These are phyloP conservation scores for Trichopus zeylanicus DNA, from an alignment of 116 monocot genomes.

Conservation along the genomic window DNA sequence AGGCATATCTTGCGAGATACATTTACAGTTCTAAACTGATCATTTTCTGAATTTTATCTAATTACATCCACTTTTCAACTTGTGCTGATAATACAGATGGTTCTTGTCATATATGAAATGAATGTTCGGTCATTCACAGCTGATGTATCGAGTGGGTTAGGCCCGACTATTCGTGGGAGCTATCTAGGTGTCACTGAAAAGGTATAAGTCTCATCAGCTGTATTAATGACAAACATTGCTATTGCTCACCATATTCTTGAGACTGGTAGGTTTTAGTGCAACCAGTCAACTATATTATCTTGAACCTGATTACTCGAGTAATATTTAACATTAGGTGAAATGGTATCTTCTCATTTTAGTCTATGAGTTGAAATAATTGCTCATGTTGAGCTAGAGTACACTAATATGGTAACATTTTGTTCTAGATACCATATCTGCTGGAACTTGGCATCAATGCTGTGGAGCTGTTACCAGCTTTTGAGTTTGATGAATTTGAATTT, in stretches of 20 bases:
- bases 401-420: slow-evolving; percentile 3
- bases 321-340: too few relatives aligned
- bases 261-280: too few relatives aligned
- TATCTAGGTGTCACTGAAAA: slow-evolving; percentile 91
- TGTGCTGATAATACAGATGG: slow-evolving; percentile 40
- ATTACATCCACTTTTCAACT: not conserved
- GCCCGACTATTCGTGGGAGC: slow-evolving; percentile 61
- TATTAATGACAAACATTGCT: not conserved
- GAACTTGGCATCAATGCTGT: slow-evolving; percentile 96
- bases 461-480: slow-evolving; percentile 90
- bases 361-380: too few relatives aligned
- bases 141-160: slow-evolving; percentile 79
- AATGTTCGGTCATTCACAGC: slow-evolving; percentile 81
- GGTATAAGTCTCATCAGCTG: slow-evolving; percentile 24
- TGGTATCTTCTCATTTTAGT: too few relatives aligned
- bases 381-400: not conserved
- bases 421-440: slow-evolving; percentile 83
- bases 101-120: slow-evolving; percentile 98
- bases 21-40: not conserved
- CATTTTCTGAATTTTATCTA: not conserved
- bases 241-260: not conserved
- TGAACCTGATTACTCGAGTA: too few relatives aligned
- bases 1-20: slow-evolving; percentile 33
- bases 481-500: slow-evolving; percentile 96
- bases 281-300: too few relatives aligned